phyloP scores from a whole-genome alignment of 106 monocot species.

The Dendrobium nobile region DNA sequence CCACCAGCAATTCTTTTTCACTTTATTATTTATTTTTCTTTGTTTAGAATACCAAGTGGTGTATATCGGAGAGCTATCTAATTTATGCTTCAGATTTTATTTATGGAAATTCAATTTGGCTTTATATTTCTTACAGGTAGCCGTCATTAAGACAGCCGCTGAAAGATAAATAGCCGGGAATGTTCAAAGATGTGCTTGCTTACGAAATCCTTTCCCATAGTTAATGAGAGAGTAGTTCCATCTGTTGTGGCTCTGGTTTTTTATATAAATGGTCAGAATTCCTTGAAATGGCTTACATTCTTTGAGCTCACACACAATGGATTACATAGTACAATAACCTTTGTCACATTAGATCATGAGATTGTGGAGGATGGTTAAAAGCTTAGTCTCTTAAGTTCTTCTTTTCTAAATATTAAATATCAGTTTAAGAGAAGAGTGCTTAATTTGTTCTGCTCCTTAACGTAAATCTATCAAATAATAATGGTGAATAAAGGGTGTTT shows the following conservation, averaged over 20 bases:
- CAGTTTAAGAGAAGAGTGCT: not conserved
- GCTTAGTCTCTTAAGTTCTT: not conserved
- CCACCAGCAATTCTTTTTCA: too few species aligned
- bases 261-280: slow-evolving; percentile 6
- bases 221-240: slow-evolving; percentile 8
- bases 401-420: too few species aligned
- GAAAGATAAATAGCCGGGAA: slow-evolving; percentile 30
- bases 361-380: slow-evolving; percentile 27
- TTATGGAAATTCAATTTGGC: not conserved
- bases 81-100: too few species aligned
- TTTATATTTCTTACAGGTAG: not conserved
- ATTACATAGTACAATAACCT: slow-evolving; percentile 1
- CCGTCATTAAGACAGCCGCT: not conserved
- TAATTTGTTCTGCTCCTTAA: not conserved
- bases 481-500: slow-evolving; percentile 3
- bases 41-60: too few species aligned
- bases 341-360: slow-evolving; percentile 1
- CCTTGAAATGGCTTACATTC: not conserved
- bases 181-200: slow-evolving; percentile 51
- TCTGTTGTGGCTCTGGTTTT: slow-evolving; percentile 1
- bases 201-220: not conserved
- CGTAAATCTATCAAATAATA: too few species aligned
- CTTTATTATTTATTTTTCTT: too few species aligned
- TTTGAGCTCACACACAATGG: not conserved
- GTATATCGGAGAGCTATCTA: too few species aligned